Conservation (phyloP, 345 rosid species). For the Barbarea vulgaris region DNA sequence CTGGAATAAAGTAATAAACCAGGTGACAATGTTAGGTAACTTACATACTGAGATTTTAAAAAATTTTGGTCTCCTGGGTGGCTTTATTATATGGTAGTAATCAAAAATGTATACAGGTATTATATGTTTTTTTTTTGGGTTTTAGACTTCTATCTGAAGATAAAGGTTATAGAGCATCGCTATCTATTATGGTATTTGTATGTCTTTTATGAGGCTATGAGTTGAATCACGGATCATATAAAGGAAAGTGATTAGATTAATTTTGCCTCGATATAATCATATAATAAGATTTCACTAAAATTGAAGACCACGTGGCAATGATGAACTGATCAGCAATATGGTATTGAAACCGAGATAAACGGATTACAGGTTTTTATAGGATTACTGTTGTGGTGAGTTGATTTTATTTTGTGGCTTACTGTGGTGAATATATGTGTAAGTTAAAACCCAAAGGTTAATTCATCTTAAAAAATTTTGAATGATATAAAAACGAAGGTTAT, state of each 20-base stretch:
- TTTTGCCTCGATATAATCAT: background rate
- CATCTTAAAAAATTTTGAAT: background rate
- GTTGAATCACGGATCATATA: background rate
- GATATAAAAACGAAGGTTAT: background rate
- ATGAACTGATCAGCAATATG: background rate
- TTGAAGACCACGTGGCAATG: background rate
- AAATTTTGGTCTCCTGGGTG: background rate
- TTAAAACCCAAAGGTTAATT: no score
- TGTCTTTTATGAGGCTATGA: background rate
- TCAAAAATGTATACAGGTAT: background rate
- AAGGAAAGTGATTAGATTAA: background rate
- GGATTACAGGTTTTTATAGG: background rate
- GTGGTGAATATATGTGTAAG: background rate
- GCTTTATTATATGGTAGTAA: no score
- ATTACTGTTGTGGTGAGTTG: background rate
- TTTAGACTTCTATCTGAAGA: background rate
- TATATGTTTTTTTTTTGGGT: background rate
- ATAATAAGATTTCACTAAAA: background rate
- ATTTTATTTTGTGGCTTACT: background rate
- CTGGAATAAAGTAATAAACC: slow-evolving; percentile 5
- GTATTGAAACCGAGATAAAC: background rate
- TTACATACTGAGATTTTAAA: background rate
- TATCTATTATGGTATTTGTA: background rate
- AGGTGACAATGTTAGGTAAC: slow-evolving; percentile 17
- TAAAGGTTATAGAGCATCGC: background rate